Conservation (phyloP, 2,329 filamentous ascomycete species). For the Cladosporium sp. region DNA sequence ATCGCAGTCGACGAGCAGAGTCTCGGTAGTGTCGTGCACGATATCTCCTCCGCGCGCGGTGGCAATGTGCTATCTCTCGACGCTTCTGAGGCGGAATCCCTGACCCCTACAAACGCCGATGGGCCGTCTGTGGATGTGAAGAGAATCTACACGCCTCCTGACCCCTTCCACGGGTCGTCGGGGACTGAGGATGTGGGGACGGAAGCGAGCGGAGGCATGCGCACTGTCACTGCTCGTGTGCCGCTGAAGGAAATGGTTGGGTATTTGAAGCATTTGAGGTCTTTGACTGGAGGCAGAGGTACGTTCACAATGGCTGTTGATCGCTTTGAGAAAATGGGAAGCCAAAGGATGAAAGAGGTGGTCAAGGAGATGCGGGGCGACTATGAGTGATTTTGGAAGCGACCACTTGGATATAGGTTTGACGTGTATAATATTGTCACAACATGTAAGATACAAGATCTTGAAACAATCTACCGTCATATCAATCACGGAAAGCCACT, state of each 20-base stretch:
- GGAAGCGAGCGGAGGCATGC: slow-evolving; percentile 28
- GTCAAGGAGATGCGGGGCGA: slow-evolving; percentile 32
- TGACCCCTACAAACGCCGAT: slow-evolving; percentile 23
- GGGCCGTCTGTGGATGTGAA: slow-evolving; percentile 56
- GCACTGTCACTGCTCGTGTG: slow-evolving; percentile 73
- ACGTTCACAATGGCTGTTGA: slow-evolving; percentile 71
- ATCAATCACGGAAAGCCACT: too few species aligned
- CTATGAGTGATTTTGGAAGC: not conserved
- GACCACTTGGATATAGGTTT: not conserved
- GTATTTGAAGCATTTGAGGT: slow-evolving; percentile 81
- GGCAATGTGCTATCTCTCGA: slow-evolving; percentile 68
- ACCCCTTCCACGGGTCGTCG: slow-evolving; percentile 58
- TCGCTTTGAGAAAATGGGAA: slow-evolving; percentile 61
- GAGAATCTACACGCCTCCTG: slow-evolving; percentile 79
- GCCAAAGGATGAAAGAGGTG: slow-evolving; percentile 53
- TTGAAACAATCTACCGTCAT: too few species aligned
- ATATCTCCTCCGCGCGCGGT: slow-evolving; percentile 67
- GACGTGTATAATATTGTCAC: too few species aligned
- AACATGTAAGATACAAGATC: too few species aligned
- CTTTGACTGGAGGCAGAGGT: slow-evolving; percentile 77
- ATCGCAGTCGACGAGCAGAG: slow-evolving; percentile 79
- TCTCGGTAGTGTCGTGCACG: slow-evolving; percentile 76
- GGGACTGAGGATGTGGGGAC: slow-evolving; percentile 15
- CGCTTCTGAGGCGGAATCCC: slow-evolving; percentile 33
- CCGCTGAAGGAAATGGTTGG: slow-evolving; percentile 96